phyloP scores from a whole-genome alignment of 148 eudicot genomes.

The Cornus controversa region DNA sequence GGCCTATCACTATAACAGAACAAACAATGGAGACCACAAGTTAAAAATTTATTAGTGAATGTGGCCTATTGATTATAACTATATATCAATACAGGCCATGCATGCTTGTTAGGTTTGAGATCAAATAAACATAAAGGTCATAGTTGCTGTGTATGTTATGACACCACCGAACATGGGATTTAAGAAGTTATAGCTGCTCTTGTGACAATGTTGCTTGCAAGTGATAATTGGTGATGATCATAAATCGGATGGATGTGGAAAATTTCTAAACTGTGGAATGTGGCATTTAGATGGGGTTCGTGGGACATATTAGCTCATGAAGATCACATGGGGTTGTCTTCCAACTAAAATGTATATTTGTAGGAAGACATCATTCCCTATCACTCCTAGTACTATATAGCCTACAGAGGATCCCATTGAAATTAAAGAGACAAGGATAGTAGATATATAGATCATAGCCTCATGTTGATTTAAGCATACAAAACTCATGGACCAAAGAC shows the following conservation, averaged over 20 bases:
- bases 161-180: neutral
- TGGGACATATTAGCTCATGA: conserved; percentile 5
- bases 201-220: no score
- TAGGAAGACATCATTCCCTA: conserved; percentile 8
- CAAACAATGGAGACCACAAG: neutral
- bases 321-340: conserved; percentile 20
- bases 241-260: no score
- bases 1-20: neutral
- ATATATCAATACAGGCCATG: neutral
- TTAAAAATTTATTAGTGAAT: no score
- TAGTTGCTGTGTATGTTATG: neutral
- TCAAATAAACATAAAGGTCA: neutral
- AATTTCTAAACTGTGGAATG: neutral
- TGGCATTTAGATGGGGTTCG: neutral
- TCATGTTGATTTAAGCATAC: no score
- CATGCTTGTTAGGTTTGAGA: no score
- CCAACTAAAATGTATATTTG: conserved; percentile 1
- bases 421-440: no score
- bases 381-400: conserved; percentile 5
- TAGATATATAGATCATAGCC: no score
- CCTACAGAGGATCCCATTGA: neutral
- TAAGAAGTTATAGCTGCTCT: neutral
- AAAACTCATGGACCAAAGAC: no score
- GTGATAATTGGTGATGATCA: neutral
- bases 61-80: neutral